Conservation (phyloP, 2,329 filamentous ascomycete genomes). For the Aspergillus intermedius region DNA sequence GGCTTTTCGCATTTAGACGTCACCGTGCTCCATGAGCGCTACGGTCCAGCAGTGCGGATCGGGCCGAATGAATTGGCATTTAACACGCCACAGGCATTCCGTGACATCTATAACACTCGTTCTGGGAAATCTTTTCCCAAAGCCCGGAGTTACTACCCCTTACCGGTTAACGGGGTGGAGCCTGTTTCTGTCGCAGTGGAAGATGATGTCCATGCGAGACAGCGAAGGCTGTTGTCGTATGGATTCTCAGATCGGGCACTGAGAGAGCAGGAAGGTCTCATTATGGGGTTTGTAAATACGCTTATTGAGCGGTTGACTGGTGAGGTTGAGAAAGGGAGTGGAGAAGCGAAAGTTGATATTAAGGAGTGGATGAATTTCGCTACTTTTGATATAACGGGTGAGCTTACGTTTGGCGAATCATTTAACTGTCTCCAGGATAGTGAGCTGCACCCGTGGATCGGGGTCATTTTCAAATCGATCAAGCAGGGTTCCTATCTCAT, state of each 20-base stretch:
- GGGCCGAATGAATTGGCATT: constrained; percentile 22
- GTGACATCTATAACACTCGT: constrained; percentile 27
- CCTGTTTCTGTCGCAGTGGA: neutral
- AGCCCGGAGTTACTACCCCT: constrained; percentile 11
- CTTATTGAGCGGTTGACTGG: neutral
- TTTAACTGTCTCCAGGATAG: constrained; percentile 28
- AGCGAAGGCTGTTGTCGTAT: constrained; percentile 16
- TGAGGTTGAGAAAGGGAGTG: neutral
- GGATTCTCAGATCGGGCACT: constrained; percentile 21
- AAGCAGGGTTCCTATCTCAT: constrained; percentile 5
- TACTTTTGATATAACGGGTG: constrained; percentile 28
- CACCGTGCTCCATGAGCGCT: constrained; percentile 1
- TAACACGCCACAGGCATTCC: constrained; percentile 21
- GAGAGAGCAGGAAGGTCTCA: constrained; percentile 12
- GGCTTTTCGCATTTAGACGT: neutral
- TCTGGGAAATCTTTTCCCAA: constrained; percentile 17
- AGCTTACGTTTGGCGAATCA: constrained; percentile 24
- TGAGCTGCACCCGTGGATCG: constrained; percentile 32
- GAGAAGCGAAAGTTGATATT: constrained; percentile 15
- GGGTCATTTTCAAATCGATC: constrained; percentile 19
- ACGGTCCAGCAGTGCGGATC: constrained; percentile 14
- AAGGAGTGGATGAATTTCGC: constrained; percentile 25
- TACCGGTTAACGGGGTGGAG: neutral
- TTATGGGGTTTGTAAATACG: neutral
- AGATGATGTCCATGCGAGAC: constrained; percentile 8